phyloP scores from a whole-genome alignment of 331 rosid species.

The Rosa hybrid region DNA sequence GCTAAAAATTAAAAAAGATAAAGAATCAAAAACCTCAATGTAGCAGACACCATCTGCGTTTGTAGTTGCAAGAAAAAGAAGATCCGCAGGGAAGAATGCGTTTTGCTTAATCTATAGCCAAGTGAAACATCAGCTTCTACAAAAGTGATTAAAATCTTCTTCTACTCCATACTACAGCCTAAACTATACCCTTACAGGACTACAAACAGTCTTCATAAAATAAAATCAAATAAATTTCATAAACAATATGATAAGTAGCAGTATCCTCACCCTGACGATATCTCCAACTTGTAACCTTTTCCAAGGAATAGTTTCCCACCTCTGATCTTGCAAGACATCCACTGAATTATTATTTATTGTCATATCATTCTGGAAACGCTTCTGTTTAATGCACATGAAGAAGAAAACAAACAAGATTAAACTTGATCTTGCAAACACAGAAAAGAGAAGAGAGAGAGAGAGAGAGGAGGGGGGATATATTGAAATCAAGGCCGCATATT shows the following conservation, averaged over 20 bases:
- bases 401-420: constrained; percentile 17
- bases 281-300: constrained; percentile 92
- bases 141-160: neutral
- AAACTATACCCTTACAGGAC: neutral
- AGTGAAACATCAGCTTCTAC: constrained; percentile 15
- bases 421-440: neutral
- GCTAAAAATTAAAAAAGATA: neutral
- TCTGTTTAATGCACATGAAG: constrained; percentile 53
- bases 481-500: constrained; percentile 16
- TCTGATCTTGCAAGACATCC: constrained; percentile 76
- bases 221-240: neutral
- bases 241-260: constrained; percentile 1
- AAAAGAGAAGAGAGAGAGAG: neutral
- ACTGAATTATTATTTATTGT: constrained; percentile 63
- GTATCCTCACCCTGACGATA: constrained; percentile 67
- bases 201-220: neutral
- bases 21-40: constrained; percentile 64
- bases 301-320: constrained; percentile 86
- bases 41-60: constrained; percentile 98
- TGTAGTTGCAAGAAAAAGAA: constrained; percentile 90
- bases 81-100: constrained; percentile 90
- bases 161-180: neutral
- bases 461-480: neutral
- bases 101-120: constrained; percentile 84
- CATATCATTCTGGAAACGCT: constrained; percentile 94